Evolutionary conservation across 441 rosid genomes (phyloP).

Genomic region (Metrosideros polymorpha): DNA sequence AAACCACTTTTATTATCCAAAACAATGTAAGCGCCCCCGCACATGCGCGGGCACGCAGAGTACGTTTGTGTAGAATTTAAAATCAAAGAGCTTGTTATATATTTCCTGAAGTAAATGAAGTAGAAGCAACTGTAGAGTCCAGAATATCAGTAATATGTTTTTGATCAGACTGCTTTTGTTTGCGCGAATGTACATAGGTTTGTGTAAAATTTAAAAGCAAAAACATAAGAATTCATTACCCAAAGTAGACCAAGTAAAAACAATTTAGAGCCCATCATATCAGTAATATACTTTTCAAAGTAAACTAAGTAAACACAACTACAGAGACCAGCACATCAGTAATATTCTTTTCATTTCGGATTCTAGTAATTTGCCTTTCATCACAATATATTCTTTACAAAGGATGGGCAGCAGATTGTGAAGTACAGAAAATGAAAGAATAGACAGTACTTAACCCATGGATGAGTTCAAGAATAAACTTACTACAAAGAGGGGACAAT

Average conservation of each 20-base stretch:
- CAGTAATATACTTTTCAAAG: background rate
- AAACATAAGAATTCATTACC: background rate
- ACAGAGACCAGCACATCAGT: background rate
- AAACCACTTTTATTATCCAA: background rate
- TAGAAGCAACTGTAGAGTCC: background rate
- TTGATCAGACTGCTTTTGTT: background rate
- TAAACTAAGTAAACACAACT: background rate
- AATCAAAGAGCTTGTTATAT: background rate
- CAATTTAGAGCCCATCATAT: background rate
- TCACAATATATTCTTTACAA: background rate
- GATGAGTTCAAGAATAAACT: conserved; percentile 10
- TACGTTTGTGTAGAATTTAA: background rate
- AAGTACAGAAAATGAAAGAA: background rate
- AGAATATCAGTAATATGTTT: background rate
- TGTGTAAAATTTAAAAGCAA: background rate
- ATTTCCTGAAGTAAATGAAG: background rate
- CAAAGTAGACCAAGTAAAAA: background rate
- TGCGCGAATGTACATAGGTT: background rate
- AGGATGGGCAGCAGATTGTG: background rate
- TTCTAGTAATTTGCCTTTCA: background rate
- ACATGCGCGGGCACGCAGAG: fast-evolving
- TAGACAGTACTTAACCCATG: background rate
- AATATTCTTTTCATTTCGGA: background rate
- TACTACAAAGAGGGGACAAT: conserved; percentile 90
- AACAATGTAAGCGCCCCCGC: background rate